Evolutionary conservation across 805 yeast species (phyloP), one percentile per base, ranked within the genome.

Genomic region (Yamadazyma scolyti): DNA sequence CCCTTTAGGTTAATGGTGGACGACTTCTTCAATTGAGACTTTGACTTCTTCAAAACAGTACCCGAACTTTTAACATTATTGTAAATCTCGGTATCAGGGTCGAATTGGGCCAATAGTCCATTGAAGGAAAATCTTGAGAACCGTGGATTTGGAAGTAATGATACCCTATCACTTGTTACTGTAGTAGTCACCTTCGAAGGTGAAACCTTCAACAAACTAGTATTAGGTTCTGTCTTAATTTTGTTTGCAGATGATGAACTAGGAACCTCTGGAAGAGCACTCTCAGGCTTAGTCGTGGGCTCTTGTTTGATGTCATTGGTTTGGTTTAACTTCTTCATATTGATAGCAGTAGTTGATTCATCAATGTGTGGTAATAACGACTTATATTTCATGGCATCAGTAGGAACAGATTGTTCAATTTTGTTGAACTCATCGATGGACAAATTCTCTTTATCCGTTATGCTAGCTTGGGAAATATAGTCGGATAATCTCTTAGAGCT

Each of bases 51-150:
- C 27, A 10, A 13, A 22, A 16, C 16, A 31, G 33, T 17, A 14
- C 23, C 16, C 22, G 21, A 15, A 27, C 18, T 8, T 19, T 19
- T 7, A 10, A 25, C 27, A 33, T 33, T 20, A 22, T 22, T 28
- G 18, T 26, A 21, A n/a, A 34, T 33, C 23, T 25, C 36, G 18
- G 28, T 9, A 22, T 33, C 28, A 20, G 26, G 34, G 4, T 39
- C 40, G 20, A 42, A 35, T 16, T 40, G 38, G 30, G 46, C 40
- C 34, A 53, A 39, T 16, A 65, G 43, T 2, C 65, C 69, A 29
- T 63, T 62, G 43, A 66, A 61, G 0, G 72, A 64, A 30, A 66
- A 52, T 21, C 60, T 50, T 0, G 72, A 66, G 33, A 66, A 66
- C 20, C 65, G 44, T 8, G 71, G 71, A 30, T 66, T 65, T 5